A percentile compares a stretch with the other conserved stretches of the same genome.
phyloP scores from a whole-genome alignment of 2,329 filamentous ascomycete genomes.

The Colletotrichum echinochloae region DNA sequence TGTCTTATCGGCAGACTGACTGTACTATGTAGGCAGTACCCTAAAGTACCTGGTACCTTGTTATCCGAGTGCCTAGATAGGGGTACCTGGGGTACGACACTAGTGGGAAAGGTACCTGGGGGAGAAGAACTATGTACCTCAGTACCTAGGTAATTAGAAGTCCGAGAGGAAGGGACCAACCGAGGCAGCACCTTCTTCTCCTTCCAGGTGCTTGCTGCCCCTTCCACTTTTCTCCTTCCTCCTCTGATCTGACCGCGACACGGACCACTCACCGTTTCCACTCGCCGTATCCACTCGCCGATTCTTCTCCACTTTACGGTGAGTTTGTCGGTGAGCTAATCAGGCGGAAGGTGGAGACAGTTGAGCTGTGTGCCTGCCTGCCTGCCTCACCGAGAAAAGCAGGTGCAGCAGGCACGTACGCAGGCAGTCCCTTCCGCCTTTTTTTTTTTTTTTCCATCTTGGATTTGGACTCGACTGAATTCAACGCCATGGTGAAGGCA shows the following conservation, averaged over 20 bases:
- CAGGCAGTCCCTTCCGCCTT: not conserved
- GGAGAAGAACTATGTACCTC: no score
- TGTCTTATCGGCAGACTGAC: no score
- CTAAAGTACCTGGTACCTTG: no score
- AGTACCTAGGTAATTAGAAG: no score
- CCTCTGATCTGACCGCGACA: not conserved
- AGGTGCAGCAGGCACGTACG: not conserved
- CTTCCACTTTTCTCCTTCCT: not conserved
- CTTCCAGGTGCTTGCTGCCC: no score
- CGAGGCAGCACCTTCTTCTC: no score
- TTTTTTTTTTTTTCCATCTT: not conserved
- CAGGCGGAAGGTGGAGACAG: not conserved
- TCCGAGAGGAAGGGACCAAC: not conserved
- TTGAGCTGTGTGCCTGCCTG: not conserved
- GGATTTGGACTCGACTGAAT: not conserved
- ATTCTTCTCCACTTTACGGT: not conserved
- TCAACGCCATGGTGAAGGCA: not conserved
- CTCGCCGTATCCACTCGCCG: not conserved
- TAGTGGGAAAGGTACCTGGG: no score
- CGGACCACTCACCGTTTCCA: not conserved
- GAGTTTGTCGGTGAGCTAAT: not conserved
- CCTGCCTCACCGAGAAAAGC: slow-evolving; percentile 1
- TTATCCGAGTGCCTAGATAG: no score
- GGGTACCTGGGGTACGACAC: no score
- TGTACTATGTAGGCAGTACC: no score